Base-by-base conservation (phyloP, 2,329 filamentous ascomycete species). In the Fonsecaea nubica region DNA sequence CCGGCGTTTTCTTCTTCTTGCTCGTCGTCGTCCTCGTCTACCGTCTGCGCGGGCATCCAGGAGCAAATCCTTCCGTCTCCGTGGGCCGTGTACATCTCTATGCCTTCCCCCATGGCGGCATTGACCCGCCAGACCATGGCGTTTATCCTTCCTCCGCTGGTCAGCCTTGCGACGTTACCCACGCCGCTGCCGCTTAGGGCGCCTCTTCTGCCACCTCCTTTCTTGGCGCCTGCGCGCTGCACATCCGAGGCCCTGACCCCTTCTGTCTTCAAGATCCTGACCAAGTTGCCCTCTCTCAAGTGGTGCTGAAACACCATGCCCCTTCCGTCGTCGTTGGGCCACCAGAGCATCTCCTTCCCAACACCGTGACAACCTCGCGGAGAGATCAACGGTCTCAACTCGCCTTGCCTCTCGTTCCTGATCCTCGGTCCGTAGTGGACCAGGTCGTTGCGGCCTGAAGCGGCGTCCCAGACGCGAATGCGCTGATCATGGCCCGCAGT, bases 391-490 rank as follows among this genome's bases (percentile, higher is more conserved):
- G 92, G 87, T 36, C 58, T 54, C 82, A 83, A 21, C 86, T 81
- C 66, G 84, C 88, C 21, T 85, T 86, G 4, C 58, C 69, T 82
- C 77, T 70, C 84, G 76, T 97, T 97, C 72, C 89, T 90, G 48
- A 97, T 84, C 33, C 89, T 84, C 0, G 93, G 91, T 0, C 93
- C 93, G 75, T 97, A 98, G 76, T 90, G 93, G 0, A 91, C 91
- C 5, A 97, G 86, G 0, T 92, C 96, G 77, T 98, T 97, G 18
- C 90, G 90, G 1, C 93, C 92, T 0, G 87, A 92, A 0, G 84
- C 84, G 1, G 91, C 87, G 75, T 97, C 86, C 94, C 94, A 98
- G 1, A 97, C 91, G 4, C 93, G 87, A 69, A 98, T 89, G 8
- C 90, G 87, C 57, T 91, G 85, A 76, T 98, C 95, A 65, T 96